Evolutionary conservation across 116 monocot genomes (phyloP).

Genomic region (Iris pallida): DNA sequence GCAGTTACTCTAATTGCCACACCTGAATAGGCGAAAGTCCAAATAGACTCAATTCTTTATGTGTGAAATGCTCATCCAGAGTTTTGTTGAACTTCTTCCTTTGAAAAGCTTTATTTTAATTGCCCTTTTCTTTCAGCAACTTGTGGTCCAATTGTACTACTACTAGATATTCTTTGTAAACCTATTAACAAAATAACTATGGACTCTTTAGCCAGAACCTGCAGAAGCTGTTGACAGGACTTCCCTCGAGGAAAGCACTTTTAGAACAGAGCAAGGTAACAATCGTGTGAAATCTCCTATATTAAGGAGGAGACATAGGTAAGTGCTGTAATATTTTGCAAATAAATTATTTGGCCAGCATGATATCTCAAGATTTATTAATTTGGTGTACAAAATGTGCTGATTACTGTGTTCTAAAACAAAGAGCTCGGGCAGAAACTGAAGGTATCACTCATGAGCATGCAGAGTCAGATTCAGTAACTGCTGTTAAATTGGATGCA

Average conservation of each 20-base stretch:
- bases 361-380: neutral
- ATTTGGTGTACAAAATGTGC: neutral
- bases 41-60: no score
- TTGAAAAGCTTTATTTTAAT: no score
- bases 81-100: no score
- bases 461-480: constrained; percentile 23
- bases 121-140: no score
- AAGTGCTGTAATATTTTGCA: constrained; percentile 21
- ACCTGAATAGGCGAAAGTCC: no score
- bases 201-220: constrained; percentile 29
- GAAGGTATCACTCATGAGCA: constrained; percentile 33
- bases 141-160: no score
- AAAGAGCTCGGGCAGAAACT: constrained; percentile 44
- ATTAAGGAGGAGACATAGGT: constrained; percentile 64
- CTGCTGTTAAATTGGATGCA: constrained; percentile 62
- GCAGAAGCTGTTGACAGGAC: constrained; percentile 19
- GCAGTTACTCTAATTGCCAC: no score
- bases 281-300: constrained; percentile 20
- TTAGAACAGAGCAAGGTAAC: constrained; percentile 20
- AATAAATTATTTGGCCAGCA: neutral
- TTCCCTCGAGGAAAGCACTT: constrained; percentile 28
- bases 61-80: no score
- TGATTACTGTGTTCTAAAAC: neutral
- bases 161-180: no score
- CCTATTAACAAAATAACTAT: no score